These are phyloP conservation scores for Elasticomyces elasticus DNA, from an alignment of 495 filamentous ascomycete genomes.

Conservation along the genomic window DNA sequence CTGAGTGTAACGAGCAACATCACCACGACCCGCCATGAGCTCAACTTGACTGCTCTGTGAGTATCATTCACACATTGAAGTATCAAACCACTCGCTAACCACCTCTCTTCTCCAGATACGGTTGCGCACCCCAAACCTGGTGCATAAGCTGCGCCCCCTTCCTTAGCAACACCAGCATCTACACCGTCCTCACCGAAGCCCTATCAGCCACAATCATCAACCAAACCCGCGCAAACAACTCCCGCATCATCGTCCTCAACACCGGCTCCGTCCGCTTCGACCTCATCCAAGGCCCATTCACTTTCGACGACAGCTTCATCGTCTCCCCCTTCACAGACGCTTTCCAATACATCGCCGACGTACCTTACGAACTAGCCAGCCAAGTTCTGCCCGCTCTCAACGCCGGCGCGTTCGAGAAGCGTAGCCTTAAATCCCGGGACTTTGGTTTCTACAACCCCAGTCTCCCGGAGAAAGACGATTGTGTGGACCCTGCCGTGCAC, in stretches of 20 bases:
- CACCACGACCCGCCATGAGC: slow-evolving; percentile 21
- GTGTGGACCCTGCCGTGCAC: slow-evolving; percentile 31
- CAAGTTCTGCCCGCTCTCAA: slow-evolving; percentile 36
- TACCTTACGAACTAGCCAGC: slow-evolving; percentile 25
- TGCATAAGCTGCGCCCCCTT: slow-evolving; percentile 34
- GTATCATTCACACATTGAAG: too few species aligned
- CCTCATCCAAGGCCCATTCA: slow-evolving; percentile 35
- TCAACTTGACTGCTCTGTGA: slow-evolving; percentile 30
- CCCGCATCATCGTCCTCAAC: slow-evolving; percentile 34
- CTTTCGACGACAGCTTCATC: slow-evolving; percentile 34
- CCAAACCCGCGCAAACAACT: slow-evolving; percentile 22
- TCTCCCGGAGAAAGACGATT: slow-evolving; percentile 31
- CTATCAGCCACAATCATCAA: slow-evolving; percentile 29
- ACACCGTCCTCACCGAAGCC: slow-evolving; percentile 27
- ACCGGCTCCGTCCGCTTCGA: slow-evolving; percentile 34
- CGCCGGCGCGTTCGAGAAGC: slow-evolving; percentile 34
- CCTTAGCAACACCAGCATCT: slow-evolving; percentile 30
- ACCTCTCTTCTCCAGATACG: too few species aligned
- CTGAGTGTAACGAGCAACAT: slow-evolving; percentile 23
- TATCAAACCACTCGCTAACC: too few species aligned
- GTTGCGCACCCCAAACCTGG: slow-evolving; percentile 35
- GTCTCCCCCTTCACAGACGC: slow-evolving; percentile 31
- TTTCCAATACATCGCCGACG: slow-evolving; percentile 33
- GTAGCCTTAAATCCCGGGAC: slow-evolving; percentile 25
- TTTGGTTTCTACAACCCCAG: slow-evolving; percentile 29